Evolutionary conservation across 306 rosid species (phyloP).

Genomic region (Vigna hirtella): DNA sequence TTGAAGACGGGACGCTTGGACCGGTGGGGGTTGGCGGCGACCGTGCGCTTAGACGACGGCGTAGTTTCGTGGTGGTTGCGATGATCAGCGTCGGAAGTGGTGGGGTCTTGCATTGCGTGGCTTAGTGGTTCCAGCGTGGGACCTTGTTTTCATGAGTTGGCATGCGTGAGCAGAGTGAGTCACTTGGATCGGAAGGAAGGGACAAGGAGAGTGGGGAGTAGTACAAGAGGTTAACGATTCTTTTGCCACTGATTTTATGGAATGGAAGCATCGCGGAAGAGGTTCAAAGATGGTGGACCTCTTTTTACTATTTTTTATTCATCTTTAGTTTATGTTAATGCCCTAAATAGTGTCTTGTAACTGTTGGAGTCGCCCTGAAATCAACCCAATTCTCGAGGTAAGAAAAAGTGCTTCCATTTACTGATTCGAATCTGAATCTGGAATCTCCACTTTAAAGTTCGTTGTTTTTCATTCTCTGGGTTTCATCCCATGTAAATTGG

Average conservation of each 20-base stretch:
- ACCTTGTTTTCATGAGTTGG: background rate
- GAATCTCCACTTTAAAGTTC: background rate
- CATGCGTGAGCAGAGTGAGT: background rate
- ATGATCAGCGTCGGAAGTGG: conserved; percentile 28
- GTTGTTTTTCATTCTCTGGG: background rate
- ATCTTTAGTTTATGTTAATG: background rate
- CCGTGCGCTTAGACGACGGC: conserved; percentile 26
- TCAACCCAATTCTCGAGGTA: background rate
- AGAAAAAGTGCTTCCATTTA: background rate
- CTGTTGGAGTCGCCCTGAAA: background rate
- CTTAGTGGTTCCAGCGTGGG: conserved; percentile 14
- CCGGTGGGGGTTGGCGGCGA: background rate
- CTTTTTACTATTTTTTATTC: background rate
- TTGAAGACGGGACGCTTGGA: conserved; percentile 43
- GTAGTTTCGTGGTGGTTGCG: conserved; percentile 1
- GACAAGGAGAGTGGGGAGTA: background rate
- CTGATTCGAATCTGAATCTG: background rate
- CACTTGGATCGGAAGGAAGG: conserved; percentile 15
- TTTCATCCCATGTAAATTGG: too few relatives aligned
- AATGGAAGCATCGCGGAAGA: background rate
- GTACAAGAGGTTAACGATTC: background rate
- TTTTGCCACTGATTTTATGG: background rate
- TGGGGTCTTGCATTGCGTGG: conserved; percentile 50
- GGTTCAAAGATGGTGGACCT: background rate
- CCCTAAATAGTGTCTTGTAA: too few relatives aligned